phyloP scores from a whole-genome alignment of 2,329 filamentous ascomycete genomes.

The Emergomyces orientalis region DNA sequence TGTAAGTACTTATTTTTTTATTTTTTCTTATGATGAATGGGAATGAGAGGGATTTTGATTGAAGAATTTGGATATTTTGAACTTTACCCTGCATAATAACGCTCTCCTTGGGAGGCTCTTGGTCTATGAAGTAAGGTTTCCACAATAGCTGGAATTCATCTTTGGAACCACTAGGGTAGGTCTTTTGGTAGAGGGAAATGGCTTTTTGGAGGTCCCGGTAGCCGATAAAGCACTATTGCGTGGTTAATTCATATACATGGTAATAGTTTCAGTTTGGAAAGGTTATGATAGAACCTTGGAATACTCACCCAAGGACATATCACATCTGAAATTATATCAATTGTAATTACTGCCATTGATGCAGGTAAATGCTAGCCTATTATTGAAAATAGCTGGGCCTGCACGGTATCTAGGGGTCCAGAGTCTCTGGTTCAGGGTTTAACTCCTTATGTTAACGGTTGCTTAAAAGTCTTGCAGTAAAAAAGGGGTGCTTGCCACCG shows the following conservation, averaged over 20 bases:
- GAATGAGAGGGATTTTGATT: background rate
- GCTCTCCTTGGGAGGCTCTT: constrained; percentile 13
- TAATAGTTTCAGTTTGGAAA: background rate
- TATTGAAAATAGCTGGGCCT: too few relatives aligned
- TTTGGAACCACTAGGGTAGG: constrained; percentile 14
- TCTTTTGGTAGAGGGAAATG: constrained; percentile 15
- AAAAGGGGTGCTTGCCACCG: too few relatives aligned
- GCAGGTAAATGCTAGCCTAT: too few relatives aligned
- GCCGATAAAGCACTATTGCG: constrained; percentile 16
- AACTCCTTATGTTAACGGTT: too few relatives aligned
- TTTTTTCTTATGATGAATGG: background rate
- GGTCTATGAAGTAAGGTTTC: constrained; percentile 16
- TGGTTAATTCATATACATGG: background rate
- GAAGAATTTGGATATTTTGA: background rate
- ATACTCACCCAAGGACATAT: constrained; percentile 10
- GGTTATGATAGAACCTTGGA: background rate
- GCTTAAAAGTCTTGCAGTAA: too few relatives aligned
- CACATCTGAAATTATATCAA: constrained; percentile 9
- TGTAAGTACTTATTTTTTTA: background rate
- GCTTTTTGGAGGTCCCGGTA: constrained; percentile 13
- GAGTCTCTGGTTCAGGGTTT: too few relatives aligned
- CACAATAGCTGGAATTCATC: constrained; percentile 12
- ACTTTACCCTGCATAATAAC: constrained; percentile 13
- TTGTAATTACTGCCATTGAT: constrained; percentile 9
- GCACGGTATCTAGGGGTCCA: too few relatives aligned